Base-by-base conservation (phyloP, 2,329 filamentous ascomycete species). In the Neurospora sp. region DNA sequence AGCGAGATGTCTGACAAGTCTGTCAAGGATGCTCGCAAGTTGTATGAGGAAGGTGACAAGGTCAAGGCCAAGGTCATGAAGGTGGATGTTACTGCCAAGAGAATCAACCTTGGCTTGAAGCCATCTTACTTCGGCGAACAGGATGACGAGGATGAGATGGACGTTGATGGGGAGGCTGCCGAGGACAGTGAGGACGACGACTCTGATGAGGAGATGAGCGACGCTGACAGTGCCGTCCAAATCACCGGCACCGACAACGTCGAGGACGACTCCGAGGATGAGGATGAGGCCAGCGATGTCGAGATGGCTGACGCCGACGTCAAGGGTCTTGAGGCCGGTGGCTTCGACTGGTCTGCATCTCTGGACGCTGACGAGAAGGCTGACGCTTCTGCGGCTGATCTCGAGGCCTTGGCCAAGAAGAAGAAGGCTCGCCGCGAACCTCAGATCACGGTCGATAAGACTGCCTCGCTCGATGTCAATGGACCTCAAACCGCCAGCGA, bases 11-110 rank as follows among this genome's bases (percentile, higher is more conserved):
- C 96, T 0, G 93, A 97, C 74, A 90, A 90, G 75, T 82, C 86
- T 5, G 89, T 97, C 33, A 86, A 91, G 68, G 92, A 98, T 81
- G 92, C 94, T n/a, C 89, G 88, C 73, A 95, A 93, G 77, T 84
- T 99, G 52, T 98, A 97, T 80, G 91, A 89, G 72, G 92, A 93
- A 76, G 96, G 94, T 13, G 96, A 99, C 80, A 83, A 85, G n/a
- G 96, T 99, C 73, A 98, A 98, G 83, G 95, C 95, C 15, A 91
- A 92, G 78, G 85, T 99, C 17, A 80, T 98, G 68, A 91, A 90
- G 76, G 84, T 99, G 67, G 90, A 98, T 74, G 76, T 82, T 4
- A 85, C 90, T 74, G 91, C 91, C 79, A 90, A 90, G 78, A 90
- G 91, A 75, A 90, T 99, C 75, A 97, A 88, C 75, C 93, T 99